Percentiles rank a stretch among this genome's conserved stretches.
Conservation (phyloP, 139 green algal species). For the Chlamydomonas sphaeroides region DNA sequence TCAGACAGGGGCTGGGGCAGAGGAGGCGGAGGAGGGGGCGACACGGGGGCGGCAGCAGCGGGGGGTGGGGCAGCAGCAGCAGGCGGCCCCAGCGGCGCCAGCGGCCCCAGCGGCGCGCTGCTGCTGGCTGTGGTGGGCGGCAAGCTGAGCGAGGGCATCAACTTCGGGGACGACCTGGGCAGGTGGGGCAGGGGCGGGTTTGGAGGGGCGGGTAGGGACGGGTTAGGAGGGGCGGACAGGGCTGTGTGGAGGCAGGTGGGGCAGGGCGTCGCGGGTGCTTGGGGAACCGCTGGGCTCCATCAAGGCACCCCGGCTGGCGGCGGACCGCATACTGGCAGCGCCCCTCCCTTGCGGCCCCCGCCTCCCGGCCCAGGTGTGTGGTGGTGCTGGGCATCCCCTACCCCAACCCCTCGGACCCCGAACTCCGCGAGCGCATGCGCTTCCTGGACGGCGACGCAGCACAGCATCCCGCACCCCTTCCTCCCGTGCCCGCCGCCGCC, state of each 20-base stretch:
- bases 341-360: no score
- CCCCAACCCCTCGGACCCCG: conserved; percentile 89
- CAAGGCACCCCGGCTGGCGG: no score
- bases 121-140: conserved; percentile 95
- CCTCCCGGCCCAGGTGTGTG: conserved; percentile 76
- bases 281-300: no score
- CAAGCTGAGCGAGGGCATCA: conserved; percentile 98
- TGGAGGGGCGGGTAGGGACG: neutral
- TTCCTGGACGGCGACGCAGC: conserved; percentile 74
- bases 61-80: neutral
- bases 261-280: no score
- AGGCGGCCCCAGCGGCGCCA: neutral
- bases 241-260: no score
- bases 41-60: no score
- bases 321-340: no score
- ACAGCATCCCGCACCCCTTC: no score
- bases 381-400: conserved; percentile 96
- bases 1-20: no score
- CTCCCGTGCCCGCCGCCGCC: no score
- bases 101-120: conserved; percentile 73
- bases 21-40: neutral
- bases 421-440: conserved; percentile 90
- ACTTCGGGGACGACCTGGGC: conserved; percentile 94
- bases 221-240: no score
- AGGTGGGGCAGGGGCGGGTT: neutral